These are phyloP conservation scores for Mortierella sp. DNA, from an alignment of 371 early-diverging fungal genomes.

Conservation along the genomic window DNA sequence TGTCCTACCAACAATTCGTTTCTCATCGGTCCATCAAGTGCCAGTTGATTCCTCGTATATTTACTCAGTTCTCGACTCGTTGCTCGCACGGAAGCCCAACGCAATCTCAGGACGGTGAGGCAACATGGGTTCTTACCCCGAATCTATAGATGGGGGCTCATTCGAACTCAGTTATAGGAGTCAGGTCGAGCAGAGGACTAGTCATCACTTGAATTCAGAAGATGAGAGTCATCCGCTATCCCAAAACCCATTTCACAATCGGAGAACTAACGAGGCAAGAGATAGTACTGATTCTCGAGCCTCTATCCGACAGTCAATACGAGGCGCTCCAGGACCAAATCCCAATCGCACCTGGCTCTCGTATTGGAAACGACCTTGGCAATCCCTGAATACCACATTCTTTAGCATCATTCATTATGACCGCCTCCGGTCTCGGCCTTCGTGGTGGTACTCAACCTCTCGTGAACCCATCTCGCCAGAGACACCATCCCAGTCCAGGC, in stretches of 20 bases:
- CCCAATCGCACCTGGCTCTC: constrained; percentile 12
- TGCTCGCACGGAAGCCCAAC: too few species aligned
- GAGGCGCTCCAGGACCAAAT: constrained; percentile 1
- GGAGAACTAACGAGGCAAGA: constrained; percentile 21
- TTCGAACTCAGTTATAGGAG: constrained; percentile 39
- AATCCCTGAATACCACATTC: constrained; percentile 2
- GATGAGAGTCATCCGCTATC: constrained; percentile 17
- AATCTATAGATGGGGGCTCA: constrained; percentile 15
- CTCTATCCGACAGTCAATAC: not conserved
- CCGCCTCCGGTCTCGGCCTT: not conserved
- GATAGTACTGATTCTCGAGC: constrained; percentile 10
- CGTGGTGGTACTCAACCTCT: constrained; percentile 18
- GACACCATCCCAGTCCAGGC: not conserved
- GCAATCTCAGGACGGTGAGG: too few species aligned
- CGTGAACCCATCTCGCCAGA: not conserved
- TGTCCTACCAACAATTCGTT: too few species aligned
- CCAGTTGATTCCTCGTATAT: too few species aligned
- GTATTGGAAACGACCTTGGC: constrained; percentile 1
- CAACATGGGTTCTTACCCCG: too few species aligned
- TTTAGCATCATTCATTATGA: not conserved
- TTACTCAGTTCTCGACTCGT: too few species aligned
- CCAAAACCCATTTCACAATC: not conserved
- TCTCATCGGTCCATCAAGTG: too few species aligned
- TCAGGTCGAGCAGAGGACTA: constrained; percentile 40
- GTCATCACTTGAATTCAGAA: constrained; percentile 16